Percentiles rank a stretch among this genome's conserved stretches.
Conservation (phyloP, 495 filamentous ascomycete species). For the Copromyces sp. region DNA sequence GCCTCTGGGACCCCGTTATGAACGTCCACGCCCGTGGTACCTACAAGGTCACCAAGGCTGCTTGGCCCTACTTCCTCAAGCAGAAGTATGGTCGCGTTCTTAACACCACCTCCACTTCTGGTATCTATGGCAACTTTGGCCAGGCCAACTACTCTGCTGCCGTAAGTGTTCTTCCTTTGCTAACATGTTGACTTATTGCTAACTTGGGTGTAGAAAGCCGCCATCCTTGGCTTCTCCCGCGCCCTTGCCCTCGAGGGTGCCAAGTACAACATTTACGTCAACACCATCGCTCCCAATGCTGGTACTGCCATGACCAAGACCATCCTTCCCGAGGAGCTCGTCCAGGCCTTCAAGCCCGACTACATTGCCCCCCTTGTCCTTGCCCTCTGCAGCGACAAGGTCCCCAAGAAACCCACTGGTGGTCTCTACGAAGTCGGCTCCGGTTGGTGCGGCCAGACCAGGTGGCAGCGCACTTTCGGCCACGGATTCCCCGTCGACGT, state of each 20-base stretch:
- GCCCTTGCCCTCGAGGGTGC: slow-evolving; percentile 85
- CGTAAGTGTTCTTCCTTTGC: slow-evolving; percentile 35
- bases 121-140: slow-evolving; percentile 98
- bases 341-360: slow-evolving; percentile 98
- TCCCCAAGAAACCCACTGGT: slow-evolving; percentile 74
- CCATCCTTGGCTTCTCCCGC: slow-evolving; percentile 90
- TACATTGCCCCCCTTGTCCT: slow-evolving; percentile 93
- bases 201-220: slow-evolving; percentile 53
- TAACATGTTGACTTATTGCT: slow-evolving; percentile 1
- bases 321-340: slow-evolving; percentile 94
- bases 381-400: slow-evolving; percentile 78
- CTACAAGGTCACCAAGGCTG: slow-evolving; percentile 94
- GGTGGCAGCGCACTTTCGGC: slow-evolving; percentile 91
- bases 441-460: slow-evolving; percentile 83
- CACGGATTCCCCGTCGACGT: slow-evolving; percentile 88
- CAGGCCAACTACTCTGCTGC: slow-evolving; percentile 97
- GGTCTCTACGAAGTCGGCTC: slow-evolving; percentile 93
- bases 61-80: slow-evolving; percentile 96
- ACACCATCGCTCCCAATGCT: slow-evolving; percentile 96
- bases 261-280: slow-evolving; percentile 98
- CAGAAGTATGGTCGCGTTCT: slow-evolving; percentile 97
- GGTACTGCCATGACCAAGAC: slow-evolving; percentile 93
- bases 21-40: slow-evolving; percentile 90
- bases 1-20: slow-evolving; percentile 84
- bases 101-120: slow-evolving; percentile 92